Evolutionary conservation across 2,329 filamentous ascomycete species (phyloP), one percentile per base, ranked within the genome.

Genomic region (Pseudogymnoascus destructans): DNA sequence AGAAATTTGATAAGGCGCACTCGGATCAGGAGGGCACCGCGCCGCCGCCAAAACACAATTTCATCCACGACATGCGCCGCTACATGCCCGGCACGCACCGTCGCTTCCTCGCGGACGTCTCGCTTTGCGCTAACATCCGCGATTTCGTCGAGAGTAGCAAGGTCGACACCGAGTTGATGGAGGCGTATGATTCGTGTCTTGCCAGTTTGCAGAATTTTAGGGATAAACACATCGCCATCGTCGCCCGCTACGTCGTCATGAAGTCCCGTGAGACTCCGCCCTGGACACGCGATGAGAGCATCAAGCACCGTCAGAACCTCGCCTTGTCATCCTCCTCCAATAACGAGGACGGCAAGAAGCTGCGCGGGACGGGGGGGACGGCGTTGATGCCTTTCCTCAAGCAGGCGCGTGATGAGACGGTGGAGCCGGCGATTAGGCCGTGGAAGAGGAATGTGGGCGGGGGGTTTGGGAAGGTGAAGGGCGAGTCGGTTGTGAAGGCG

Each of bases 31-130:
- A 71, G 19, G 73, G 73, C 10, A 73, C 73, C 58, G 68, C 72
- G 1, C 73, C 76, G 33, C 74, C 78, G 21, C 78, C 82, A 4
- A 77, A 79, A 38, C 83, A 95, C 73, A 95, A 93, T 67, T 98
- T 98, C 73, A 92, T 98, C 68, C 83, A 87, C 68, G 93, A 98
- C 64, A 98, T 98, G 93, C 86, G 92, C 60, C 81, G 81, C 49
- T 98, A 98, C 73, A 98, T 98, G 93, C 93, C 93, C 0, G 92
- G 90, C 0, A 82, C 87, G 0, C 93, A 98, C 68, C 86, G 90
- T 3, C 84, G 87, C 38, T 98, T 98, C 73, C 78, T 98, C 3
- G 80, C 87, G 63, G 86, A 95, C 62, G 84, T 96, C 10, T 78
- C 81, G 55, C 75, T 75, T 13, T 84, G 96, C 3, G 84, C 92